Percentiles rank a stretch among this genome's conserved stretches.
Evolutionary conservation across 352 stramenopile genomes (phyloP).

Genomic region (Phytophthora litchii): DNA sequence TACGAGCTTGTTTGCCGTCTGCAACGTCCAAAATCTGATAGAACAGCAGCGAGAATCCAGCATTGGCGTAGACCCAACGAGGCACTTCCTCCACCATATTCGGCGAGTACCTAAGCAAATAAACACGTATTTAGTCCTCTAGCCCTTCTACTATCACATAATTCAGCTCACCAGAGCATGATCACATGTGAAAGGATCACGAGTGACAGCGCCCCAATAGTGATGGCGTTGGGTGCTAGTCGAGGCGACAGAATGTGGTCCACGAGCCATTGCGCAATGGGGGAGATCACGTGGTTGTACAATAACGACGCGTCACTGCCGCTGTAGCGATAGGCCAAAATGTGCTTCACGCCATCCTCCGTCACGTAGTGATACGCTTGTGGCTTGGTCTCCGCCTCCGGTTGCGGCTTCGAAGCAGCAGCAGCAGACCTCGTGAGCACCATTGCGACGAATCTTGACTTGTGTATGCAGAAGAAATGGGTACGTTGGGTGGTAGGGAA

Average conservation of each 20-base stretch:
- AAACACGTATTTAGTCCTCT: conserved; percentile 9
- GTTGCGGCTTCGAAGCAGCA: conserved; percentile 1
- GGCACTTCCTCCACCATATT: conserved; percentile 86
- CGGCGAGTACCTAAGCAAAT: conserved; percentile 55
- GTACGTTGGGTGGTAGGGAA: conserved; percentile 4
- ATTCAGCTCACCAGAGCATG: conserved; percentile 63
- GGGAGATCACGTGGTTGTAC: conserved; percentile 87
- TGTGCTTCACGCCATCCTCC: conserved; percentile 65
- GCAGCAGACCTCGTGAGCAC: conserved; percentile 33
- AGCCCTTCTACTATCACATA: neutral
- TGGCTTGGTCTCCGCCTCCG: conserved; percentile 9
- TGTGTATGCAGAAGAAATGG: conserved; percentile 15
- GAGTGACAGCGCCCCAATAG: conserved; percentile 72
- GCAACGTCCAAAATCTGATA: conserved; percentile 89
- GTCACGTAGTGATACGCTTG: conserved; percentile 72
- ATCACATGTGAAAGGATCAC: conserved; percentile 76
- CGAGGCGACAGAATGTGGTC: conserved; percentile 72
- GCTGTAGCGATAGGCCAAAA: conserved; percentile 87
- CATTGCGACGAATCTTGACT: conserved; percentile 25
- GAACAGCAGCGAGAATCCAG: conserved; percentile 66
- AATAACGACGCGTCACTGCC: conserved; percentile 80
- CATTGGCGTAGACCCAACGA: conserved; percentile 74
- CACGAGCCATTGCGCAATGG: conserved; percentile 75
- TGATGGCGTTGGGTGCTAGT: conserved; percentile 86
- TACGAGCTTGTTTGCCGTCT: conserved; percentile 87